Percentiles rank a stretch among this genome's conserved stretches.
Conservation (phyloP, 1,139 yeast genomes). For the Pichia sp. region DNA sequence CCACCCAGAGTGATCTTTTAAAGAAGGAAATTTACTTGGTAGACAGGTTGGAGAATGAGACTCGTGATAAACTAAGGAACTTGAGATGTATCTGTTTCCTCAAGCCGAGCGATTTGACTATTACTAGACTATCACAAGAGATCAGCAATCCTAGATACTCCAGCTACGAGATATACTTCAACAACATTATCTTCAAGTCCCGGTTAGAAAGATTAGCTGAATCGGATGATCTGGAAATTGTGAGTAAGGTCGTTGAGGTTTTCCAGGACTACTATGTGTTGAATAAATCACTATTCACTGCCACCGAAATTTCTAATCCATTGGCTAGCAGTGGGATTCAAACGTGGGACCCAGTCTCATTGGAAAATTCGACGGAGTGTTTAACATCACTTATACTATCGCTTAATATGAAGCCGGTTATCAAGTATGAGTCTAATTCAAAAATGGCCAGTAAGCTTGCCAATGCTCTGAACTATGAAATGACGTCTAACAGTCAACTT, state of each 20-base stretch:
- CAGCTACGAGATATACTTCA: slow-evolving; percentile 71
- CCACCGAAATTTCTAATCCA: slow-evolving; percentile 35
- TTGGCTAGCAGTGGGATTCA: slow-evolving; percentile 22
- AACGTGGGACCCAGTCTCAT: slow-evolving; percentile 45
- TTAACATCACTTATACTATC: slow-evolving; percentile 67
- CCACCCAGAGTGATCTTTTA: slow-evolving; percentile 81
- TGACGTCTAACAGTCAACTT: slow-evolving; percentile 48
- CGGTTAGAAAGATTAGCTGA: slow-evolving; percentile 86
- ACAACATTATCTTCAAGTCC: slow-evolving; percentile 66
- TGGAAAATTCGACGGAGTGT: slow-evolving; percentile 52
- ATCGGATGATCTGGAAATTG: slow-evolving; percentile 80
- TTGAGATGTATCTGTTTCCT: slow-evolving; percentile 77
- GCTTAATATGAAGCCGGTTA: slow-evolving; percentile 69
- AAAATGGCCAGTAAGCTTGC: slow-evolving; percentile 63
- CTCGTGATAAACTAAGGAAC: slow-evolving; percentile 76
- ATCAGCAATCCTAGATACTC: slow-evolving; percentile 74
- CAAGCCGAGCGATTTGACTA: slow-evolving; percentile 48
- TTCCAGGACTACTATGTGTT: slow-evolving; percentile 79
- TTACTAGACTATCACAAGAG: slow-evolving; percentile 60
- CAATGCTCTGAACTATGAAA: slow-evolving; percentile 58
- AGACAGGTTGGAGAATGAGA: slow-evolving; percentile 62
- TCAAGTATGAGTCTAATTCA: slow-evolving; percentile 70
- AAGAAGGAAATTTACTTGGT: slow-evolving; percentile 78
- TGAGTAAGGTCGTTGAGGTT: slow-evolving; percentile 70
- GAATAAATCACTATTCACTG: slow-evolving; percentile 59